Conservation (phyloP, 1,139 yeast species). For the Saccharomyces pastorianus region DNA sequence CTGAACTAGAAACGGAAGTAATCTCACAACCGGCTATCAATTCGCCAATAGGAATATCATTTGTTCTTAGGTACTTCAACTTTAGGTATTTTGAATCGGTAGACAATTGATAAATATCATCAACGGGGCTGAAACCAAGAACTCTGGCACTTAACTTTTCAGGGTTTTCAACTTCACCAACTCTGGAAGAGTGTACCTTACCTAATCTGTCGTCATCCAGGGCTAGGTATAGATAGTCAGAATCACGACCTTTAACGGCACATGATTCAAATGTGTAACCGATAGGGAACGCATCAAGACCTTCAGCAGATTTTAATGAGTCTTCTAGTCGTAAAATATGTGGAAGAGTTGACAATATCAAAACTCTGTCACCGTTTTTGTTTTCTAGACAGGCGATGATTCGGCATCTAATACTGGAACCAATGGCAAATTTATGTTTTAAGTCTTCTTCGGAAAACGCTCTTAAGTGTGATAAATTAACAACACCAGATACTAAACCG, state of each 20-base stretch:
- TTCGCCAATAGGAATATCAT: slow-evolving; percentile 73
- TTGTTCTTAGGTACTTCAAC: slow-evolving; percentile 54
- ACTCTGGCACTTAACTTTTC: slow-evolving; percentile 66
- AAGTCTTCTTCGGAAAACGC: slow-evolving; percentile 43
- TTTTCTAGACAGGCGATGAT: slow-evolving; percentile 53
- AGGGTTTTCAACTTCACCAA: slow-evolving; percentile 40
- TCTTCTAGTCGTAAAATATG: slow-evolving; percentile 38
- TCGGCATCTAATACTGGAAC: slow-evolving; percentile 61
- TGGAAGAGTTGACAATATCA: slow-evolving; percentile 58
- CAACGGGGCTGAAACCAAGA: slow-evolving; percentile 58
- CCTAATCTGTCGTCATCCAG: slow-evolving; percentile 54
- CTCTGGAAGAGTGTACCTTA: slow-evolving; percentile 65
- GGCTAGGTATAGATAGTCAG: slow-evolving; percentile 47
- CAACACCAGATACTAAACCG: slow-evolving; percentile 68
- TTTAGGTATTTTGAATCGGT: slow-evolving; percentile 57
- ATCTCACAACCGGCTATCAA: slow-evolving; percentile 51
- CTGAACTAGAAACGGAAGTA: slow-evolving; percentile 56
- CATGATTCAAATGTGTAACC: slow-evolving; percentile 64
- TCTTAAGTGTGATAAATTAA: slow-evolving; percentile 60
- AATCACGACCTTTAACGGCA: slow-evolving; percentile 51
- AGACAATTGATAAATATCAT: slow-evolving; percentile 59
- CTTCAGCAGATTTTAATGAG: slow-evolving; percentile 18
- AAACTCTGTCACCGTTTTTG: slow-evolving; percentile 46
- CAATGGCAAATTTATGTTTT: slow-evolving; percentile 56
- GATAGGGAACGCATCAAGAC: slow-evolving; percentile 61